Percentiles rank a stretch among this genome's conserved stretches.
These are phyloP conservation scores for Coemansia sp. DNA, from an alignment of 192 early-diverging fungal species.

Conservation along the genomic window DNA sequence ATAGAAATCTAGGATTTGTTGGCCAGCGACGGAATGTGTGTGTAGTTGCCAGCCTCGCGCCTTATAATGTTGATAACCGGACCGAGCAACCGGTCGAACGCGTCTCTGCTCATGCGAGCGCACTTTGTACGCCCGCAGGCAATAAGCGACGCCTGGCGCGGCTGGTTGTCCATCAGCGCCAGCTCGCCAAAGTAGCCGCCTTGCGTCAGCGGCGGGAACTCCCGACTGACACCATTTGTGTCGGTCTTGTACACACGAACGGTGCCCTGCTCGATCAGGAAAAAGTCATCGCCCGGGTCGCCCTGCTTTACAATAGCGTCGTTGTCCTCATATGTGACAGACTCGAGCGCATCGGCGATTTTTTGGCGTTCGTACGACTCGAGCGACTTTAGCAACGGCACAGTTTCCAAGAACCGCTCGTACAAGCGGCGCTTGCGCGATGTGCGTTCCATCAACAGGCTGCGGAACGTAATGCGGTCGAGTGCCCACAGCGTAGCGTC, in stretches of 20 bases:
- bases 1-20: not conserved
- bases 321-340: conserved; percentile 81
- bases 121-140: conserved; percentile 91
- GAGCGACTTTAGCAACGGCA: conserved; percentile 81
- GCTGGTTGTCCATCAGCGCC: conserved; percentile 91
- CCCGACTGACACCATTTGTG: conserved; percentile 74
- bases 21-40: conserved; percentile 51
- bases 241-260: conserved; percentile 79
- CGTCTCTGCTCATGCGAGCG: conserved; percentile 92
- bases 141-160: conserved; percentile 85
- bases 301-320: conserved; percentile 89
- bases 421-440: conserved; percentile 94
- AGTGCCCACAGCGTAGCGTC: conserved; percentile 92
- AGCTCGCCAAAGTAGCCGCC: conserved; percentile 99
- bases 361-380: conserved; percentile 98
- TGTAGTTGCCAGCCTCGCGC: conserved; percentile 91
- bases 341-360: conserved; percentile 96
- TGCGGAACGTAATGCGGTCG: conserved; percentile 95
- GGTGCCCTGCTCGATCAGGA: conserved; percentile 92
- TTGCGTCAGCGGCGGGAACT: conserved; percentile 67
- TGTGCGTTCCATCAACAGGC: conserved; percentile 98
- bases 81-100: conserved; percentile 92
- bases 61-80: conserved; percentile 95
- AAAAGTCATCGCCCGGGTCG: conserved; percentile 91
- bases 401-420: conserved; percentile 93